Evolutionary conservation across 371 early-diverging fungal species (phyloP), one percentile per base, ranked within the genome.

Genomic region (Apophysomyces sp.): DNA sequence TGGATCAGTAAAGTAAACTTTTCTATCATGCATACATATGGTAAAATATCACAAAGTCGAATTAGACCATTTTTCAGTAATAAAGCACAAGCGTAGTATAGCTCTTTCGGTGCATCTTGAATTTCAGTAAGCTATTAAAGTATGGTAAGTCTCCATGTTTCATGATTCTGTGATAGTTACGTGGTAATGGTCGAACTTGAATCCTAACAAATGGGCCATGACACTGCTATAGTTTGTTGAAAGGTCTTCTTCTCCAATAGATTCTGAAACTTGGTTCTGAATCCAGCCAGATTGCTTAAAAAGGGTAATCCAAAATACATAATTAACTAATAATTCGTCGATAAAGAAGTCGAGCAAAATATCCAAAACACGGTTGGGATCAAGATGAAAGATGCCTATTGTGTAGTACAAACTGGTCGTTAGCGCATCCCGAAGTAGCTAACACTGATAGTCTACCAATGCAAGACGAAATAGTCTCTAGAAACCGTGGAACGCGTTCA

Each of bases 331-430:
- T 26, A 96, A 79, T 57, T 92, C 88, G 2, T 85, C 83, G 55
- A 84, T 74, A 58, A 93, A 94, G 16, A 90, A 80, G 62, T 95
- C 95, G 37, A 96, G 72, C 3, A 93, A 78, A 15, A 96, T 78
- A 65, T 94, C 96, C 41, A 96, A 60, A 0, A 92, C 94, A 34
- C 94, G 88, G 76, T 91, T 94, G 0, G 95, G 95, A 68, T 96
- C 97, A 31, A 97, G 74, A 60, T 87, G 86, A 64, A 96, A 95
- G 37, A 88, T 86, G 21, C 96, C 85, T 82, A 52, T 11, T 49
- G n/a, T n/a, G 30, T 30, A 41, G 31, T 12, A 28, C 28, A 28
- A 21, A 11, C 5, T 32, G 67, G 5, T 44, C 32, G 27, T 69
- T 59, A 24, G 66, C 57, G 16, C 40, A 64, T 12, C 16, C 29